Base-by-base conservation (phyloP, 805 yeast genomes). In the Wickerhamiella spandovensis region DNA sequence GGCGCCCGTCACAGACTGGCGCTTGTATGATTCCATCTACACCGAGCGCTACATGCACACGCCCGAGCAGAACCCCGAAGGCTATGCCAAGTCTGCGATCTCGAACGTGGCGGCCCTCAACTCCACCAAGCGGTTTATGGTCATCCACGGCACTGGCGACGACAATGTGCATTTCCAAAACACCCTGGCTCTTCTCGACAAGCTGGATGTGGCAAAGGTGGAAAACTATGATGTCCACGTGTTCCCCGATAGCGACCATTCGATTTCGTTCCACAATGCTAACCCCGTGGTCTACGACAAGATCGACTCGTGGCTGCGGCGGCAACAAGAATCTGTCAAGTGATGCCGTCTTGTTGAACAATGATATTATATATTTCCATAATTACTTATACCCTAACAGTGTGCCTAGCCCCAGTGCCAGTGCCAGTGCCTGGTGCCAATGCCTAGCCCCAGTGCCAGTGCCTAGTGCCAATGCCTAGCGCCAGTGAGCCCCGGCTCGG, bases 1-100 rank as follows among this genome's bases (percentile, higher is more conserved):
- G 22, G 98, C 98, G 0, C 98, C 98, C 1, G 98, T 92, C 2
- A 92, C 97, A 0, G 84, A 88, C 64, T 92, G 97, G 97, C 68
- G 78, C 49, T 74, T 84, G 49, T 92, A 90, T 63, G 97, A 90
- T 67, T 84, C 96, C 1, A 78, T 90, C 17, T 90, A 92, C 66
- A 90, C 97, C 0, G 98, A 92, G 68, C 70, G 98, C 54, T 92
- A 92, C 65, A 84, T 92, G 95, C 85, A 84, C 55, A 74, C 80
- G 1, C 97, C 97, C 1, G 72, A 74, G 58, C 71, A 74, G 45
- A 86, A 89, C 63, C 61, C 69, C 1, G 56, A 53, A 4, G 92
- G 90, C 0, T 90, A 90, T 64, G 61, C 62, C 3, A 58, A 64
- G 8, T 71, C 84, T 1, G 71, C 79, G 1, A 79, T 90, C 30